These are phyloP conservation scores for Cytospora mali DNA, from an alignment of 2,329 filamentous ascomycete species.

Conservation along the genomic window DNA sequence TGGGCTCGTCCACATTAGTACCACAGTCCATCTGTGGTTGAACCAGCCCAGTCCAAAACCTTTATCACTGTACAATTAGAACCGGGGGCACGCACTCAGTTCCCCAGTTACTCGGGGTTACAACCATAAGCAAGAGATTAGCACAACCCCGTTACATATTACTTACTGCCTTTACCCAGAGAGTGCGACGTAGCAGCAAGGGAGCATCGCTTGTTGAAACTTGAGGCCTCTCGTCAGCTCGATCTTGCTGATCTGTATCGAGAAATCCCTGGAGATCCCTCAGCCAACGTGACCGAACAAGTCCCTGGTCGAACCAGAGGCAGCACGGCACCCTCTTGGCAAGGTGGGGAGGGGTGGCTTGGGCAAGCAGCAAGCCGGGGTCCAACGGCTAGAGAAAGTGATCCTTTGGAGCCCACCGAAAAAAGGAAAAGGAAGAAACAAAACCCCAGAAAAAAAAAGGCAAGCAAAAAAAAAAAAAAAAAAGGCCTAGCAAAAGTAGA, in stretches of 20 bases:
- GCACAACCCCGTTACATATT: neutral
- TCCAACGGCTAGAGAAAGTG: slow-evolving; percentile 12
- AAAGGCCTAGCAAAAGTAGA: neutral
- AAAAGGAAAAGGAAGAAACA: no score
- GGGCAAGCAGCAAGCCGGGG: neutral
- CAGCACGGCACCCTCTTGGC: slow-evolving; percentile 1
- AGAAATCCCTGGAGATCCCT: slow-evolving; percentile 19
- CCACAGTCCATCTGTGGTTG: neutral
- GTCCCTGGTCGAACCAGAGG: slow-evolving; percentile 5
- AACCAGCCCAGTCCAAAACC: no score
- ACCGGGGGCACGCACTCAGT: neutral
- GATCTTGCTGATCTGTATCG: slow-evolving; percentile 20
- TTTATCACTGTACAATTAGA: no score
- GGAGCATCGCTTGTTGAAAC: slow-evolving; percentile 11
- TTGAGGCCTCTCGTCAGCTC: slow-evolving; percentile 20
- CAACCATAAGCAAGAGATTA: neutral
- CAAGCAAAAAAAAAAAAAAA: slow-evolving; percentile 6
- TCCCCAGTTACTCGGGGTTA: neutral
- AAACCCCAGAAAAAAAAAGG: slow-evolving; percentile 6
- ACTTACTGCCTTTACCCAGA: neutral
- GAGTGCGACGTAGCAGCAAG: slow-evolving; percentile 2
- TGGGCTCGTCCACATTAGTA: neutral
- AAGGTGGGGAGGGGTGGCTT: slow-evolving; percentile 13
- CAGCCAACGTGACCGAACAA: slow-evolving; percentile 1
- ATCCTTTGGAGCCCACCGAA: slow-evolving; percentile 14